A percentile compares a stretch with the other conserved stretches of the same genome.
These are phyloP conservation scores for Globisporangium carolinianum DNA, from an alignment of 352 stramenopile species.

Conservation along the genomic window DNA sequence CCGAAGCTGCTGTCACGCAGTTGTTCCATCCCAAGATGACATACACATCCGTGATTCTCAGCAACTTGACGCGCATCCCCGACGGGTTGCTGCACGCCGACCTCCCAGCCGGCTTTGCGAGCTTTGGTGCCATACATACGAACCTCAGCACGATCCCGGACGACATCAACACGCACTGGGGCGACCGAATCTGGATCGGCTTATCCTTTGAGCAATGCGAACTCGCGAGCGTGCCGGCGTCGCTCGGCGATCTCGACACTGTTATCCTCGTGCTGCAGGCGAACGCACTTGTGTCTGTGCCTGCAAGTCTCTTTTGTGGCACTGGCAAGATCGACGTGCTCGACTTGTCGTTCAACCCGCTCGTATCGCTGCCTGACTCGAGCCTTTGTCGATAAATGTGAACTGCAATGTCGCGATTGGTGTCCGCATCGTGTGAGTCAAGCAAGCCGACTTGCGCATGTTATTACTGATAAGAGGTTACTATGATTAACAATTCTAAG, in stretches of 20 bases:
- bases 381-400: too few relatives aligned
- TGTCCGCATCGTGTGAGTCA: too few relatives aligned
- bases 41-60: conserved; percentile 30
- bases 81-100: not conserved
- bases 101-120: not conserved
- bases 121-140: not conserved
- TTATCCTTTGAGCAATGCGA: not conserved
- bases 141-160: not conserved
- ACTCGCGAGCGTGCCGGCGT: not conserved
- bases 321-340: not conserved
- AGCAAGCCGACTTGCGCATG: too few relatives aligned
- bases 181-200: not conserved
- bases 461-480: too few relatives aligned
- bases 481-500: too few relatives aligned
- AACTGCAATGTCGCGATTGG: too few relatives aligned
- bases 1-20: not conserved
- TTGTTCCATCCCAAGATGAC: conserved; percentile 21
- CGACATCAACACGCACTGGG: not conserved
- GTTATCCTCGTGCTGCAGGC: not conserved
- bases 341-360: not conserved
- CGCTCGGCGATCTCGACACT: not conserved
- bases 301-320: not conserved
- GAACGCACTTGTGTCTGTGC: not conserved
- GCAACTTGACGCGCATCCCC: not conserved
- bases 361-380: conserved; percentile 1